Evolutionary conservation across 1,284 basidiomycete species (phyloP).

Genomic region (Agaricales sp.): DNA sequence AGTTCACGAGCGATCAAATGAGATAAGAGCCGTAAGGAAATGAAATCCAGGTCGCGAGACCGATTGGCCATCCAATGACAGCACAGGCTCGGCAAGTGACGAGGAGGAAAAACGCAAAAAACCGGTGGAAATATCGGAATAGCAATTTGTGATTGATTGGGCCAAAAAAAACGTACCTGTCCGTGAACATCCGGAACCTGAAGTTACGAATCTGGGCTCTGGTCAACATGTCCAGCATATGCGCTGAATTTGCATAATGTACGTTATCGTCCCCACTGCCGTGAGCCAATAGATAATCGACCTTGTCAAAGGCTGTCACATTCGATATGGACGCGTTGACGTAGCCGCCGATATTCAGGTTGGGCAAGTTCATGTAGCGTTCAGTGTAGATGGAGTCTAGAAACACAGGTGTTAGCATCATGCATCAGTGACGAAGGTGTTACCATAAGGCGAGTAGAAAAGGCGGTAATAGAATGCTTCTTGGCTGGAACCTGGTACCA

Average conservation of each 20-base stretch:
- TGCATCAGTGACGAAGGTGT: background rate
- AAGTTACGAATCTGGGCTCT: conserved; percentile 66
- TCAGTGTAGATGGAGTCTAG: conserved; percentile 88
- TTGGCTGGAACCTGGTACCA: too few relatives aligned
- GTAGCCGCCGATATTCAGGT: conserved; percentile 76
- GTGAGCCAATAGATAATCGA: conserved; percentile 81
- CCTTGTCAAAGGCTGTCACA: conserved; percentile 72
- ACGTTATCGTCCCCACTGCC: conserved; percentile 94
- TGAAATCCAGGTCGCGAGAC: too few relatives aligned
- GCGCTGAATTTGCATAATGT: conserved; percentile 86
- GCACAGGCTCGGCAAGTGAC: conserved; percentile 8
- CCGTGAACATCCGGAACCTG: conserved; percentile 93
- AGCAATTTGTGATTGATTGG: too few relatives aligned
- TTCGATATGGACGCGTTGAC: conserved; percentile 76
- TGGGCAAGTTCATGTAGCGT: conserved; percentile 89
- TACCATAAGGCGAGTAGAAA: too few relatives aligned
- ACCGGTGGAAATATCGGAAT: too few relatives aligned
- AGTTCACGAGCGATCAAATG: too few relatives aligned
- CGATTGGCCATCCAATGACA: conserved; percentile 16
- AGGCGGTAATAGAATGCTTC: conserved; percentile 18
- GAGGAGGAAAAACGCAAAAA: conserved; percentile 7
- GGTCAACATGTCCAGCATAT: conserved; percentile 88
- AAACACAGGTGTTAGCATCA: conserved; percentile 7
- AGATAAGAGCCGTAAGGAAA: too few relatives aligned
- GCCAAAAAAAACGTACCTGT: conserved; percentile 49